A percentile compares a stretch with the other conserved stretches of the same genome.
Evolutionary conservation across 2,329 filamentous ascomycete species (phyloP).

Genomic region (Pseudocercospora ulei): DNA sequence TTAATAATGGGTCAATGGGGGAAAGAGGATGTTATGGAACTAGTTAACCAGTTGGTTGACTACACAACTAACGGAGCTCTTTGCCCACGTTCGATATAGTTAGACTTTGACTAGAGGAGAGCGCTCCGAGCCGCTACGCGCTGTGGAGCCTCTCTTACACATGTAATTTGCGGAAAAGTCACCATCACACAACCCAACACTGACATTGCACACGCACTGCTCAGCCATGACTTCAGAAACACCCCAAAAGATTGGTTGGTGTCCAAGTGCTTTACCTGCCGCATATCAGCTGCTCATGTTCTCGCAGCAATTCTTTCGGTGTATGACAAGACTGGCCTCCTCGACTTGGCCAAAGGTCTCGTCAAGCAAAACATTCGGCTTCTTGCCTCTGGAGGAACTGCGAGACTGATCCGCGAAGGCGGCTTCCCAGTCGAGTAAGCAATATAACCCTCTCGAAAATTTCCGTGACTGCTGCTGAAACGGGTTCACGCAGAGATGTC

Average conservation of each 20-base stretch:
- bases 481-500: conserved; percentile 64
- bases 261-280: not conserved
- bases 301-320: conserved; percentile 80
- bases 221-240: conserved; percentile 13
- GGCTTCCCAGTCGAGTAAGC: conserved; percentile 87
- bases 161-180: too few species aligned
- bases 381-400: conserved; percentile 87
- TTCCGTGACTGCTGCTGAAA: conserved; percentile 5
- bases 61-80: too few species aligned
- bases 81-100: too few species aligned
- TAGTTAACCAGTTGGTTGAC: too few species aligned
- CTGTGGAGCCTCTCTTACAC: too few species aligned
- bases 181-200: too few species aligned
- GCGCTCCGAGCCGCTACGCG: too few species aligned
- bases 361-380: conserved; percentile 83
- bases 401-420: conserved; percentile 92
- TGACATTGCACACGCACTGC: too few species aligned
- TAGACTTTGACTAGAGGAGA: too few species aligned
- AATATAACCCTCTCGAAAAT: not conserved
- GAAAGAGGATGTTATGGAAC: too few species aligned
- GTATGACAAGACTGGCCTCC: conserved; percentile 93
- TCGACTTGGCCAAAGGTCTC: conserved; percentile 86
- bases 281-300: not conserved
- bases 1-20: too few species aligned
- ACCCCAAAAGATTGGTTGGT: conserved; percentile 25